Percentiles rank a stretch among this genome's conserved stretches.
Conservation (phyloP, 139 green algal genomes). For the Trebouxia sp. region DNA sequence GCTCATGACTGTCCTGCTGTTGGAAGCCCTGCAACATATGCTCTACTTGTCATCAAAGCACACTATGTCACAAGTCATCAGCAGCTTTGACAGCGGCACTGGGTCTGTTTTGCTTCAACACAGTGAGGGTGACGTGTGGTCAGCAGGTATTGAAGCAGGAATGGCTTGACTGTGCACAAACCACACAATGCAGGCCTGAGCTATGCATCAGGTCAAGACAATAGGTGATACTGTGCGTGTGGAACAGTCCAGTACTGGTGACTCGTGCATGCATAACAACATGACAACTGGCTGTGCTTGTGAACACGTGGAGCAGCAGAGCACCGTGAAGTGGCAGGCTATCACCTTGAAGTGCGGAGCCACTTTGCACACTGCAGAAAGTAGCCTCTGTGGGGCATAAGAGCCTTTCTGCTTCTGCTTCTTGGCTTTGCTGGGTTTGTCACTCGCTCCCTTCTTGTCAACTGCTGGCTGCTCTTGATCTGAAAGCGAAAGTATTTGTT, state of each 20-base stretch:
- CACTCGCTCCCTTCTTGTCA: neutral
- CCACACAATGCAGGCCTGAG: neutral
- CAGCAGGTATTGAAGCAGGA: neutral
- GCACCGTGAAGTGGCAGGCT: neutral
- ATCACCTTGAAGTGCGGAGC: slow-evolving; percentile 59
- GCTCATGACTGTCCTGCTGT: slow-evolving; percentile 75
- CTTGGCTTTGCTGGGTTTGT: slow-evolving; percentile 2
- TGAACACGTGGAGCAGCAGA: neutral
- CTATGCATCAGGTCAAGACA: neutral
- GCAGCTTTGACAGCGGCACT: too few species aligned
- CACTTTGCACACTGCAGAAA: slow-evolving; percentile 59
- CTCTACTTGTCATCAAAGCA: too few species aligned
- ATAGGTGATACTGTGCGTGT: too few species aligned
- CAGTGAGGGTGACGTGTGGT: neutral
- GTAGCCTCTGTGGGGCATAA: slow-evolving; percentile 50
- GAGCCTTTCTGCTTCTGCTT: slow-evolving; percentile 19
- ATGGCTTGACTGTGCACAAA: neutral
- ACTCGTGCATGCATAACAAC: neutral
- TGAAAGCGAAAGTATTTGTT: neutral
- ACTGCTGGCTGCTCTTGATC: neutral
- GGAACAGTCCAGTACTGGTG: too few species aligned
- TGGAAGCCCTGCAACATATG: slow-evolving; percentile 58
- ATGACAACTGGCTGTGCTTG: neutral
- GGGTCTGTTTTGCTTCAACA: neutral
- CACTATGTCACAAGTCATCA: too few species aligned